These are phyloP conservation scores for Colletotrichum somersetense DNA, from an alignment of 2,329 filamentous ascomycete genomes.

Conservation along the genomic window DNA sequence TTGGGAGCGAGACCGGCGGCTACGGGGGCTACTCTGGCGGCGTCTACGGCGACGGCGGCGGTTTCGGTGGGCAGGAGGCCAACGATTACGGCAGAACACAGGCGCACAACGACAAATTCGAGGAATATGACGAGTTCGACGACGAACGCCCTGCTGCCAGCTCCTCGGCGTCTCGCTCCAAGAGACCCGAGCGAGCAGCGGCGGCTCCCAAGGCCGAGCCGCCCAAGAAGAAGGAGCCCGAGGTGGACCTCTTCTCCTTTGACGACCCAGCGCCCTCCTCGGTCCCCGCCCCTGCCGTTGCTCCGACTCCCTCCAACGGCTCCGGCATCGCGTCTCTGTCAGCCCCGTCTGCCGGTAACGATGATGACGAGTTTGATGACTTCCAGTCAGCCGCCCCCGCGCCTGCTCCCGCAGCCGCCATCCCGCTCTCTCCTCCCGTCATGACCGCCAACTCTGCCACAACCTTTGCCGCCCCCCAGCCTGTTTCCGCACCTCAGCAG, in stretches of 20 bases:
- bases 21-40: constrained; percentile 75
- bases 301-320: constrained; percentile 59
- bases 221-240: constrained; percentile 87
- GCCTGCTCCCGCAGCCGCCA: constrained; percentile 63
- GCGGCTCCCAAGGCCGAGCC: constrained; percentile 74
- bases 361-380: constrained; percentile 92
- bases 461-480: constrained; percentile 86
- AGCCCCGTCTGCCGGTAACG: constrained; percentile 52
- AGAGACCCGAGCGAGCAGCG: constrained; percentile 60
- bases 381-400: constrained; percentile 83
- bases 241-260: constrained; percentile 92
- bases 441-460: constrained; percentile 65
- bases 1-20: constrained; percentile 86
- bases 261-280: constrained; percentile 76
- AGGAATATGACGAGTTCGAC: constrained; percentile 97
- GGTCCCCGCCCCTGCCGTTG: constrained; percentile 55
- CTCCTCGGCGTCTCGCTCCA: constrained; percentile 63
- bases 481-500: constrained; percentile 85
- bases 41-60: constrained; percentile 96
- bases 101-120: constrained; percentile 80
- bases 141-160: constrained; percentile 67
- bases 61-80: constrained; percentile 83
- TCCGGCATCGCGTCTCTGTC: constrained; percentile 62
- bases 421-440: constrained; percentile 62
- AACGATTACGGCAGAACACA: constrained; percentile 62